phyloP scores from a whole-genome alignment of 441 rosid genomes.

The Raphanus hybrid region DNA sequence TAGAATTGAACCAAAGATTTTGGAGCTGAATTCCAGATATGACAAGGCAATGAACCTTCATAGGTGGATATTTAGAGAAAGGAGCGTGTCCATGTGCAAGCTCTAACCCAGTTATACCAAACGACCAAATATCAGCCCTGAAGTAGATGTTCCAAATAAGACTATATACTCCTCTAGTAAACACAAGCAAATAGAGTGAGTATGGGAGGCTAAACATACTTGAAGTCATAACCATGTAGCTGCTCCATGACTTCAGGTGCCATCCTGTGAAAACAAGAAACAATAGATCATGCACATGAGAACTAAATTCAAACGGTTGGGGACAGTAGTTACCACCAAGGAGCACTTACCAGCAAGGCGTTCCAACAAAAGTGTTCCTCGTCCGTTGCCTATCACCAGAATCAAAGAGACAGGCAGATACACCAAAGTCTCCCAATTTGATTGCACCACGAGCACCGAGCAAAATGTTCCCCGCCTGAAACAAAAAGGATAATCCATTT shows the following conservation, averaged over 20 bases:
- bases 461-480: conserved; percentile 91
- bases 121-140: conserved; percentile 99
- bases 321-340: not conserved
- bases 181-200: not conserved
- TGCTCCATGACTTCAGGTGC: conserved; percentile 99
- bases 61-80: conserved; percentile 96
- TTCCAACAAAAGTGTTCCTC: conserved; percentile 98
- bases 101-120: conserved; percentile 96
- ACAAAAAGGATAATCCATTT: not conserved
- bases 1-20: conserved; percentile 34
- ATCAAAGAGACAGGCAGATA: conserved; percentile 96
- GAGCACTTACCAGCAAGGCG: conserved; percentile 87
- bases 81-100: conserved; percentile 99
- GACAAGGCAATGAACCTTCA: conserved; percentile 70
- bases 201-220: conserved; percentile 52
- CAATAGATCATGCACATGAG: conserved; percentile 15
- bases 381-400: conserved; percentile 97
- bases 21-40: conserved; percentile 12
- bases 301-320: not conserved
- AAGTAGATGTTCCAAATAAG: conserved; percentile 43
- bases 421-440: conserved; percentile 97
- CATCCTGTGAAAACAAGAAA: conserved; percentile 71
- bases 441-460: conserved; percentile 79
- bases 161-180: conserved; percentile 24
- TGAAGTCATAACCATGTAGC: conserved; percentile 96